These are phyloP conservation scores for Yarrowia porcina DNA, from an alignment of 805 yeast genomes.

Conservation along the genomic window DNA sequence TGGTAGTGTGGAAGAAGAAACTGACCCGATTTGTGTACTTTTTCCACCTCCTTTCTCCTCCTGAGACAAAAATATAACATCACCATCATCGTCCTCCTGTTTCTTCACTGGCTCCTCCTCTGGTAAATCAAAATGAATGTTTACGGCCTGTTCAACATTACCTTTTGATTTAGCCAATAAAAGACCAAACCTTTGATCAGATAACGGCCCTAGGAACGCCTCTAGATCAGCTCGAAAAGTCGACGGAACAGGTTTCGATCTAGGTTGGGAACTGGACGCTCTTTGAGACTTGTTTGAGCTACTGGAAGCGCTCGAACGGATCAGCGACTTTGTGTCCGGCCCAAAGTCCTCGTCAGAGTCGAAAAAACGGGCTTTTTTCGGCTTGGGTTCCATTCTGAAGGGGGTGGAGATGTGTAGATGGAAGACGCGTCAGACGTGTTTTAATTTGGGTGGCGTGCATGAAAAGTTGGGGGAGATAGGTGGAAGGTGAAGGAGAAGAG, in stretches of 20 bases:
- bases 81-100: neutral
- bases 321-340: neutral
- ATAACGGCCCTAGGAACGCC: conserved; percentile 34
- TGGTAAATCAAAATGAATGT: conserved; percentile 32
- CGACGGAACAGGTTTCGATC: neutral
- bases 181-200: conserved; percentile 27
- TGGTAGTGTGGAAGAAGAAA: too few relatives aligned
- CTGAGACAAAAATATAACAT: neutral
- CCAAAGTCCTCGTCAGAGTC: conserved; percentile 15
- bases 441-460: conserved; percentile 12
- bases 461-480: too few relatives aligned
- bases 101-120: neutral
- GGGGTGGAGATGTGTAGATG: neutral
- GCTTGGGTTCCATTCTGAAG: conserved; percentile 1
- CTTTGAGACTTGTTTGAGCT: neutral
- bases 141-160: conserved; percentile 35
- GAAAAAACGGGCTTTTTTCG: conserved; percentile 30
- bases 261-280: neutral
- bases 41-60: too few relatives aligned
- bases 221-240: conserved; percentile 31
- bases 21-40: neutral
- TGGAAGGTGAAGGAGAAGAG: neutral
- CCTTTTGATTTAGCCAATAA: conserved; percentile 31
- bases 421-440: neutral
- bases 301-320: neutral